These are phyloP conservation scores for Podaxis rugospora DNA, from an alignment of 768 basidiomycete species.

Conservation along the genomic window DNA sequence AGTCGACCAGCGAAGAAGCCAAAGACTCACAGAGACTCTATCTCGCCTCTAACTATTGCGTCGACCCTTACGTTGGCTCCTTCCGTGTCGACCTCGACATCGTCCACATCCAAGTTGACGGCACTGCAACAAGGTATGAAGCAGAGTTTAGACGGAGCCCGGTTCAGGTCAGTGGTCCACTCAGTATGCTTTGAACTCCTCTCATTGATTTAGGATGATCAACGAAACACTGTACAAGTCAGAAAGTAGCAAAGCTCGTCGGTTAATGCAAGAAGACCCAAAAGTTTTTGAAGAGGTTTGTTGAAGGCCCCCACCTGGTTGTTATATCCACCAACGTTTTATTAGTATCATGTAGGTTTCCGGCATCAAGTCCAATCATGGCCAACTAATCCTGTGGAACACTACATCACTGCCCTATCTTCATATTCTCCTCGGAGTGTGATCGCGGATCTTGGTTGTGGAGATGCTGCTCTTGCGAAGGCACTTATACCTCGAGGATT, in stretches of 20 bases:
- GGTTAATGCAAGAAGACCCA: slow-evolving; percentile 83
- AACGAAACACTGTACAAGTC: slow-evolving; percentile 94
- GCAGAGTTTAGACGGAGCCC: slow-evolving; percentile 78
- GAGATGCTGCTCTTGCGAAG: slow-evolving; percentile 85
- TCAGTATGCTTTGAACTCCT: neutral
- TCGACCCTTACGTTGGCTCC: slow-evolving; percentile 10
- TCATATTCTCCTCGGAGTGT: slow-evolving; percentile 62
- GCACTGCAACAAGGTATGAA: slow-evolving; percentile 75
- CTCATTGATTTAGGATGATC: slow-evolving; percentile 54
- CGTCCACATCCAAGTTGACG: slow-evolving; percentile 41
- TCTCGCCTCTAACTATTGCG: neutral
- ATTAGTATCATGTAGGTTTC: slow-evolving; percentile 92
- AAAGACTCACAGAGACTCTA: slow-evolving; percentile 8
- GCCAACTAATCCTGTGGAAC: slow-evolving; percentile 91
- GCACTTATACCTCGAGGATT: slow-evolving; percentile 65
- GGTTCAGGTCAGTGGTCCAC: slow-evolving; percentile 61
- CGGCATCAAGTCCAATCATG: slow-evolving; percentile 87
- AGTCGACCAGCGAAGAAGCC: slow-evolving; percentile 14
- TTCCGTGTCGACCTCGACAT: slow-evolving; percentile 2
- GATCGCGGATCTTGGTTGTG: slow-evolving; percentile 93
- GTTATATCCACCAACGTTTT: neutral
- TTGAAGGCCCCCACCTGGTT: neutral
- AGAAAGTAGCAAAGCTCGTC: slow-evolving; percentile 64
- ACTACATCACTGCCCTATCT: slow-evolving; percentile 66
- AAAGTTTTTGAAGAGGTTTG: slow-evolving; percentile 78